Evolutionary conservation across 164 flowering plant species (phyloP).

Genomic region (Santalum album): DNA sequence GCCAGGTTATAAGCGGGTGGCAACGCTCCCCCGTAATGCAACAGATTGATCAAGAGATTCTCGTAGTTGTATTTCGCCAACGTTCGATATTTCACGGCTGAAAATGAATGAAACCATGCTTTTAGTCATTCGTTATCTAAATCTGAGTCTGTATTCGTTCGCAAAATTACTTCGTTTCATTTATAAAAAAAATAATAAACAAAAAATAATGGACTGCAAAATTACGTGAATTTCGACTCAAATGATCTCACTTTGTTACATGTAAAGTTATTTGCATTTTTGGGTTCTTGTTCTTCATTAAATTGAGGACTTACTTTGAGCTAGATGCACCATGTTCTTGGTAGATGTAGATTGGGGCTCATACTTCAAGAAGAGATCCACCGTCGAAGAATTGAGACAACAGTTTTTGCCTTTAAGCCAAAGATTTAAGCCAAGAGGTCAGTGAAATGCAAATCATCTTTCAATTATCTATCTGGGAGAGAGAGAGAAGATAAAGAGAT

Average conservation of each 20-base stretch:
- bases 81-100: constrained; percentile 49
- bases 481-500: not conserved
- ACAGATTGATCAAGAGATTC: constrained; percentile 22
- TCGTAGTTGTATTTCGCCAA: constrained; percentile 48
- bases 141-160: not conserved
- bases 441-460: not conserved
- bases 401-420: constrained; percentile 46
- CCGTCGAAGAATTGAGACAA: constrained; percentile 56
- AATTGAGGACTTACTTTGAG: constrained; percentile 48
- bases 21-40: constrained; percentile 34
- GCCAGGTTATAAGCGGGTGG: constrained; percentile 59
- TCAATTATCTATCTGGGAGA: not conserved
- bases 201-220: no score
- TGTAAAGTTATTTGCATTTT: no score
- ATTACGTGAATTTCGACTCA: no score
- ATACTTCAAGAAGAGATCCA: constrained; percentile 39
- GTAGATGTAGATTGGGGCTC: constrained; percentile 68
- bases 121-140: no score
- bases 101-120: not conserved
- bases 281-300: no score
- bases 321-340: constrained; percentile 65
- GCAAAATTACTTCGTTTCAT: no score
- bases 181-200: no score
- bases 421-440: not conserved
- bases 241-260: no score